Base-by-base conservation (phyloP, 805 yeast genomes). In the Monosporozyma unispora region DNA sequence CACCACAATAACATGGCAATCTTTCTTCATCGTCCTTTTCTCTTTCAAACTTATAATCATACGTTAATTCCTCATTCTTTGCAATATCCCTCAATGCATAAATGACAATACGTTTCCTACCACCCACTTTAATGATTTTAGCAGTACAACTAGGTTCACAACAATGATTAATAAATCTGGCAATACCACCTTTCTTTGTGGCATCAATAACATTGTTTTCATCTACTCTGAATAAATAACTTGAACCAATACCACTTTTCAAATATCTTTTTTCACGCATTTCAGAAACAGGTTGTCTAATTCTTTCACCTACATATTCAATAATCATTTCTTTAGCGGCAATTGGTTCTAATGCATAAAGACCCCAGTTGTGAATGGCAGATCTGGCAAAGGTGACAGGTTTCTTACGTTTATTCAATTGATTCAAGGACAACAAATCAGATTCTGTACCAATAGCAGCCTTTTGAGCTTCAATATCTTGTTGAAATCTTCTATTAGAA, bases 111-210 rank as follows among this genome's bases (percentile, higher is more conserved):
- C 98, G 77, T 68, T 87, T 88, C 59, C 79, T 83, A 3, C 97
- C 97, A 51, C 89, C 97, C 38, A 89, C 97, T 65, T 88, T 88
- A 60, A 90, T 90, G 61, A 93, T 89, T 62, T 90, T 91, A 1
- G 99, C 98, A 0, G 96, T 89, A 69, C 99, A 93, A 57, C 96
- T 89, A 1, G 99, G 99, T 48, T 84, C 86, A 70, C 99, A 93
- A 64, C 97, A 89, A 66, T 93, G 99, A 60, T 93, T 93, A 64
- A 93, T 93, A 61, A 93, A 93, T 52, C 99, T 74, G 0, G 99
- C 98, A 59, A 90, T 90, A 3, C 98, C 97, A 25, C 99, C 99
- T 54, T 83, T 86, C 63, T 90, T 91, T 0, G 98, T 91, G 6
- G 99, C 99, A 70, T 93, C 99, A 49, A 93, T 86, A 8, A 93